phyloP scores from a whole-genome alignment of 768 basidiomycete species.

The Zangia roseola region DNA sequence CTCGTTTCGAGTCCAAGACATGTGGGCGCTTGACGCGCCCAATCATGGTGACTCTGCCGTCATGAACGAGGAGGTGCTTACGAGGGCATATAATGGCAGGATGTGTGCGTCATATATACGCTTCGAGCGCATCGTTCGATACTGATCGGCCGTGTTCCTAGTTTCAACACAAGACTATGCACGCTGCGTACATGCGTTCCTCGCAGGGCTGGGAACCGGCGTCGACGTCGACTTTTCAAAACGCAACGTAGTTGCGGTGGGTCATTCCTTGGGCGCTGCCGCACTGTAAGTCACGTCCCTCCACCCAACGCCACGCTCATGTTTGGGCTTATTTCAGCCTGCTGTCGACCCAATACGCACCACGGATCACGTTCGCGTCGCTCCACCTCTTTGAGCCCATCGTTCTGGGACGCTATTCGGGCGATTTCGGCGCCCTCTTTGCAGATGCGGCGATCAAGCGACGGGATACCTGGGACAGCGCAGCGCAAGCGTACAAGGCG shows the following conservation, averaged over 20 bases:
- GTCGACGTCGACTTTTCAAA: slow-evolving; percentile 8
- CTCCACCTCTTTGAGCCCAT: slow-evolving; percentile 5
- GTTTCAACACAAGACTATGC: slow-evolving; percentile 3
- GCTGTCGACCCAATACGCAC: neutral
- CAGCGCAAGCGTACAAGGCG: neutral
- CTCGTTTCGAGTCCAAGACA: slow-evolving; percentile 1
- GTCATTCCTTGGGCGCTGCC: neutral
- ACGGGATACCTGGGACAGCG: neutral
- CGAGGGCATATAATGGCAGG: neutral
- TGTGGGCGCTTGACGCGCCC: slow-evolving; percentile 6
- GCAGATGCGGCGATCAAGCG: neutral
- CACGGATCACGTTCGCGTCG: slow-evolving; percentile 4
- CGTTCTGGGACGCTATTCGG: neutral
- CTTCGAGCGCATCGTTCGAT: neutral
- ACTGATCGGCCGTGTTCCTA: neutral
- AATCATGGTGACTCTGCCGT: slow-evolving; percentile 12
- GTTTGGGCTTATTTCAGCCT: neutral
- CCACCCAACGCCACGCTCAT: neutral
- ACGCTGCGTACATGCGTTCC: slow-evolving; percentile 7
- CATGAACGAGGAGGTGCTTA: slow-evolving; percentile 6
- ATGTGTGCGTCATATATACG: neutral
- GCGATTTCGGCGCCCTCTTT: neutral
- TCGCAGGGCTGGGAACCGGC: neutral
- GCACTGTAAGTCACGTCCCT: neutral
- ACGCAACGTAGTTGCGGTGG: neutral